A percentile compares a stretch with the other conserved stretches of the same genome.
Evolutionary conservation across 2,329 filamentous ascomycete species (phyloP).

Genomic region (Pleurostoma richardsiae): DNA sequence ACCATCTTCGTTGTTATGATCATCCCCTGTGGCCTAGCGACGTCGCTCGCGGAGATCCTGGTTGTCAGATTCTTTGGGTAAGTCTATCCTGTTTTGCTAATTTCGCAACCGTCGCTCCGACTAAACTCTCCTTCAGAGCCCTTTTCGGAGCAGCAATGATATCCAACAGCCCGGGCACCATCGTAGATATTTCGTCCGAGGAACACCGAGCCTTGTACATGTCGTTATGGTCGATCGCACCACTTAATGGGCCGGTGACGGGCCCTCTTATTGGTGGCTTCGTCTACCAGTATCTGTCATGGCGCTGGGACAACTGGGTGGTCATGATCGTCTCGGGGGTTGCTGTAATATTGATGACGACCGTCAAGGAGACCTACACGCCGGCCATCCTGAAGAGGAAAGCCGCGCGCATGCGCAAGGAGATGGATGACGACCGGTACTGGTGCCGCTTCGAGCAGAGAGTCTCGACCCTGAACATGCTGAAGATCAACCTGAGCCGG

Average conservation of each 20-base stretch:
- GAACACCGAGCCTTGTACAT: slow-evolving; percentile 79
- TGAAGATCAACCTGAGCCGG: slow-evolving; percentile 71
- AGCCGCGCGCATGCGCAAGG: slow-evolving; percentile 58
- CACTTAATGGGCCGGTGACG: slow-evolving; percentile 66
- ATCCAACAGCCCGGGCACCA: slow-evolving; percentile 74
- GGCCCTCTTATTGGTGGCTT: slow-evolving; percentile 75
- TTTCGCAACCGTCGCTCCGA: too few relatives aligned
- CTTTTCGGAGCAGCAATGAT: slow-evolving; percentile 64
- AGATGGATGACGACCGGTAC: slow-evolving; percentile 66
- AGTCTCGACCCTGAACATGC: slow-evolving; percentile 55
- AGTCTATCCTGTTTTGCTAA: slow-evolving; percentile 9
- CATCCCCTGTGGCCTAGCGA: slow-evolving; percentile 64
- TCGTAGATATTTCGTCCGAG: slow-evolving; percentile 78
- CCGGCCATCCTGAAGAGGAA: slow-evolving; percentile 65
- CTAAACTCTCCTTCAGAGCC: slow-evolving; percentile 8
- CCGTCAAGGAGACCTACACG: slow-evolving; percentile 71
- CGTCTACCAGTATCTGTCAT: slow-evolving; percentile 70
- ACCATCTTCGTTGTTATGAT: slow-evolving; percentile 59
- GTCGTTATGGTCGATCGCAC: slow-evolving; percentile 77
- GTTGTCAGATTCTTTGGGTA: slow-evolving; percentile 64
- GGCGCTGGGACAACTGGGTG: slow-evolving; percentile 86
- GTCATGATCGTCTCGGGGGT: slow-evolving; percentile 66
- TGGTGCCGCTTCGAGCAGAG: slow-evolving; percentile 79
- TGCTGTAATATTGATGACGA: slow-evolving; percentile 52
- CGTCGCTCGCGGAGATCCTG: slow-evolving; percentile 59